Conservation (phyloP, 1,284 basidiomycete species). For the Naganishia cerealis region DNA sequence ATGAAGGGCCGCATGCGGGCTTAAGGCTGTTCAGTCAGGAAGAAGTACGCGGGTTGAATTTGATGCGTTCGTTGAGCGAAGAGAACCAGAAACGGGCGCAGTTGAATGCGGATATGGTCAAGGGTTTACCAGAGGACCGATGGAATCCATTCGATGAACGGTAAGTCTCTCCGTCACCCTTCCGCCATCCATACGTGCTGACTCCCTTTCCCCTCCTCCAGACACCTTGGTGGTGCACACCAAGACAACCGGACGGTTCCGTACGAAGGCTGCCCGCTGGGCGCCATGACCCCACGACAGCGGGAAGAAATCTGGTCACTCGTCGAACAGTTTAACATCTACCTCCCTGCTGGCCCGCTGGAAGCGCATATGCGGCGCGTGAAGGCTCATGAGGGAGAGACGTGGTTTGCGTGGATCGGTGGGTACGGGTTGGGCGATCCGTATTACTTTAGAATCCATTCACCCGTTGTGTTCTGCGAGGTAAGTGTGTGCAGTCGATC, state of each 20-base stretch:
- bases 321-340: constrained; percentile 49
- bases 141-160: constrained; percentile 53
- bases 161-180: constrained; percentile 8
- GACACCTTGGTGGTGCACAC: constrained; percentile 47
- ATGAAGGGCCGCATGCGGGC: constrained; percentile 45
- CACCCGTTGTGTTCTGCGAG: constrained; percentile 48
- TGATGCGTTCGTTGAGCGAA: constrained; percentile 44
- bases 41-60: constrained; percentile 44
- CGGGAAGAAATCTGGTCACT: constrained; percentile 42
- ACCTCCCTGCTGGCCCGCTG: constrained; percentile 44
- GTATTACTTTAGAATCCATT: constrained; percentile 51
- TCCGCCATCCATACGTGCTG: background rate
- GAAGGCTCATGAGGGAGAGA: constrained; percentile 38
- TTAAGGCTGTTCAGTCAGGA: constrained; percentile 47
- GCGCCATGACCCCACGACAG: constrained; percentile 40
- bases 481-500: constrained; percentile 29
- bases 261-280: constrained; percentile 44
- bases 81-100: constrained; percentile 46
- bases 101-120: constrained; percentile 41
- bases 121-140: constrained; percentile 43
- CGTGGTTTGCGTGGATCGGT: constrained; percentile 51
- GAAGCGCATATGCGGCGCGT: constrained; percentile 41
- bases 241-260: constrained; percentile 50
- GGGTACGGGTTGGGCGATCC: constrained; percentile 47
- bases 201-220: background rate